These are phyloP conservation scores for Ochetophila trinervis DNA, from an alignment of 306 rosid genomes.

Conservation along the genomic window DNA sequence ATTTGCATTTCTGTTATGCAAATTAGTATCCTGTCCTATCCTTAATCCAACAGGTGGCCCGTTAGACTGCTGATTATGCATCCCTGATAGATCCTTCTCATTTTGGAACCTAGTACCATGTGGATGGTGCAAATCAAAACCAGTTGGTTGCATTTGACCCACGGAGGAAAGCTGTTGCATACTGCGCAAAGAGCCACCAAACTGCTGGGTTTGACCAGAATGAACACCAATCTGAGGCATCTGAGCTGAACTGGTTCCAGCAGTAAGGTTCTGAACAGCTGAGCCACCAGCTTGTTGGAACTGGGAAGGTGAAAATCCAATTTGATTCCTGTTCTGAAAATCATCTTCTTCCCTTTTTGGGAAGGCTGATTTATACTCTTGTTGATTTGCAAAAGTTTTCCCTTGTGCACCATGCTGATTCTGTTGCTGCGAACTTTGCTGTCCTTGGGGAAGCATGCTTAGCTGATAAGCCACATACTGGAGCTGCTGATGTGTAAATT, in stretches of 20 bases:
- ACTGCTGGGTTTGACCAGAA: constrained; percentile 61
- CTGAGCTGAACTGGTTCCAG: constrained; percentile 50
- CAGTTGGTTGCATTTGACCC: constrained; percentile 57
- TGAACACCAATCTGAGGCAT: constrained; percentile 51
- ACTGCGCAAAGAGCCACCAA: constrained; percentile 44
- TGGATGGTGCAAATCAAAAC: constrained; percentile 59
- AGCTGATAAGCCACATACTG: constrained; percentile 75
- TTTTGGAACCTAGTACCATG: constrained; percentile 62
- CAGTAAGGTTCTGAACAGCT: constrained; percentile 50
- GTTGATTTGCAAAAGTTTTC: constrained; percentile 60
- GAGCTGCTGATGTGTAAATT: constrained; percentile 54
- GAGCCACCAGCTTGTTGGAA: constrained; percentile 58
- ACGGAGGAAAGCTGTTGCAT: constrained; percentile 56
- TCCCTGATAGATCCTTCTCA: constrained; percentile 60
- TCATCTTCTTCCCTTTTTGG: constrained; percentile 61
- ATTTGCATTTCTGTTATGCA: constrained; percentile 57
- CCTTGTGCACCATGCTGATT: constrained; percentile 47
- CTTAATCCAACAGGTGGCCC: constrained; percentile 50
- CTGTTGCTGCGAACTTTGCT: constrained; percentile 53
- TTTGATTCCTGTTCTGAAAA: constrained; percentile 62
- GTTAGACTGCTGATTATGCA: constrained; percentile 65
- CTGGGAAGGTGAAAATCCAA: constrained; percentile 70
- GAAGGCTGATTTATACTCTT: constrained; percentile 42
- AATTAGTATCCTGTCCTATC: constrained; percentile 53
- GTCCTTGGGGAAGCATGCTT: constrained; percentile 48